phyloP scores from a whole-genome alignment of 2,329 filamentous ascomycete genomes.

The Blumeria hordei region DNA sequence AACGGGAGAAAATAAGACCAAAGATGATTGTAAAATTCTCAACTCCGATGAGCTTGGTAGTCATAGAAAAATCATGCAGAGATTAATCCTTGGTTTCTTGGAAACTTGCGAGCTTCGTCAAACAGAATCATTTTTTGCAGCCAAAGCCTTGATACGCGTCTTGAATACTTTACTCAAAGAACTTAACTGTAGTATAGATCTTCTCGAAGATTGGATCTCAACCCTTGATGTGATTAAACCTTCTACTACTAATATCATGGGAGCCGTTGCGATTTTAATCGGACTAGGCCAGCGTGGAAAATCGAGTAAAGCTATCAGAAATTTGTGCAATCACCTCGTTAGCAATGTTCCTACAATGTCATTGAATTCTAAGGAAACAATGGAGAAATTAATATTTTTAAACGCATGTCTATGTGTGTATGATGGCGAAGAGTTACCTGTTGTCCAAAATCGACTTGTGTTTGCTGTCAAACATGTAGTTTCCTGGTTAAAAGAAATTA shows the following conservation, averaged over 20 bases:
- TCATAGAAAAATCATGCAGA: not conserved
- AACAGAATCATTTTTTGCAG: constrained; percentile 26
- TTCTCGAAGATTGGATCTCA: constrained; percentile 23
- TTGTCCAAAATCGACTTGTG: constrained; percentile 28
- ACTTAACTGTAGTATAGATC: constrained; percentile 18
- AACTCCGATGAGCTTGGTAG: not conserved
- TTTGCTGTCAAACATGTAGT: constrained; percentile 64
- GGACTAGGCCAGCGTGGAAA: constrained; percentile 24
- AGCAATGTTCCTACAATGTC: constrained; percentile 32
- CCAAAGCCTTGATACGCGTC: constrained; percentile 26
- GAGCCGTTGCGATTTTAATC: constrained; percentile 24
- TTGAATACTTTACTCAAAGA: constrained; percentile 22
- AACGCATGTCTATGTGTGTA: constrained; percentile 29
- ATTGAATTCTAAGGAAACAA: constrained; percentile 20
- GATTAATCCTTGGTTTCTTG: constrained; percentile 21
- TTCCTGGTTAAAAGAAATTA: constrained; percentile 29
- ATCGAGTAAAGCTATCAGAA: constrained; percentile 25
- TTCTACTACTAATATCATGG: constrained; percentile 22
- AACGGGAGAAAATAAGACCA: not conserved
- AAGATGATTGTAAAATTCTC: not conserved
- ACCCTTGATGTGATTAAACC: constrained; percentile 24
- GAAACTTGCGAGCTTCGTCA: constrained; percentile 12
- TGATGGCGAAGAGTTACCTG: constrained; percentile 25
- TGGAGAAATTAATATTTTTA: constrained; percentile 27
- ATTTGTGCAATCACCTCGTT: constrained; percentile 32